Percentiles rank a stretch among this genome's conserved stretches.
Evolutionary conservation across 192 early-diverging fungal genomes (phyloP).

Genomic region (Linnemannia hyalina): DNA sequence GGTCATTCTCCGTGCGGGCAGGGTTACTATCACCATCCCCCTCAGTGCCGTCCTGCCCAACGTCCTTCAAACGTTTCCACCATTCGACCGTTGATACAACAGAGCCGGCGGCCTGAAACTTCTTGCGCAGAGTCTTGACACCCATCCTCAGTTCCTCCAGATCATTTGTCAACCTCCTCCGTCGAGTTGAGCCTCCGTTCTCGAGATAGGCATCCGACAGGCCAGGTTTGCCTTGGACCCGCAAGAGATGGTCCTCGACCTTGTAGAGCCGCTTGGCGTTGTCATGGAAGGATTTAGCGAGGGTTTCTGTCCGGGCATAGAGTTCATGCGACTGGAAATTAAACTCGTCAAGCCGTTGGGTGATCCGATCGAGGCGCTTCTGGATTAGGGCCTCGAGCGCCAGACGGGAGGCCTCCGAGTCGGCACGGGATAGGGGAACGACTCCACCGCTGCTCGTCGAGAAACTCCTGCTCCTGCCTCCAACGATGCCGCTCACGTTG

Average conservation of each 20-base stretch:
- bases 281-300: constrained; percentile 19
- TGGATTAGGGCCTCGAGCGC: constrained; percentile 44
- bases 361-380: constrained; percentile 23
- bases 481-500: background rate
- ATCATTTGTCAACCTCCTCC: constrained; percentile 37
- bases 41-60: too few relatives aligned
- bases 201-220: constrained; percentile 26
- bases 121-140: constrained; percentile 43
- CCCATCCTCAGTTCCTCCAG: constrained; percentile 46
- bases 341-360: constrained; percentile 23
- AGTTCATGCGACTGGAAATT: constrained; percentile 30
- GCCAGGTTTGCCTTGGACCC: constrained; percentile 46
- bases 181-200: background rate
- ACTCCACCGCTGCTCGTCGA: constrained; percentile 24
- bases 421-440: constrained; percentile 35
- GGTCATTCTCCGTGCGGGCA: background rate
- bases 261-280: constrained; percentile 40
- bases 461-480: constrained; percentile 18
- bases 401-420: constrained; percentile 29
- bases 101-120: constrained; percentile 43
- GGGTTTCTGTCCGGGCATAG: constrained; percentile 10
- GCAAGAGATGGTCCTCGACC: constrained; percentile 44
- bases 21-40: background rate
- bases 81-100: constrained; percentile 27
- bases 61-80: constrained; percentile 32